These are phyloP conservation scores for Cordia subcordata DNA, from an alignment of 257 asterid genomes.

Conservation along the genomic window DNA sequence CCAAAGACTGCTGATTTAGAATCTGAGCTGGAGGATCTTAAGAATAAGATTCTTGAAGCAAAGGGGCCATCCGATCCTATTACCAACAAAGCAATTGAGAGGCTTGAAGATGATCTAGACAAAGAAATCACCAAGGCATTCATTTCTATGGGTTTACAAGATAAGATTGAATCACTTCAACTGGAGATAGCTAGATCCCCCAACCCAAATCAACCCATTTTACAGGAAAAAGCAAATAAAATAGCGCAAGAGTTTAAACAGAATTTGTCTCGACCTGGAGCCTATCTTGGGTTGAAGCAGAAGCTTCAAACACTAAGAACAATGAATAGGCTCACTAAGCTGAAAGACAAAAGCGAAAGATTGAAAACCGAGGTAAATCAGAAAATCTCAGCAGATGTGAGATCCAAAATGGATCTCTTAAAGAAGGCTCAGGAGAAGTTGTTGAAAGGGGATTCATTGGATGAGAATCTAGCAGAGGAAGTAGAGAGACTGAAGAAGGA, in stretches of 20 bases:
- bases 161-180: constrained; percentile 33
- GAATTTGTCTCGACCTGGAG: constrained; percentile 40
- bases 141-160: constrained; percentile 39
- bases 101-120: constrained; percentile 42
- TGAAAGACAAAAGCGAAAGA: constrained; percentile 39
- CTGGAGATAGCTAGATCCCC: constrained; percentile 39
- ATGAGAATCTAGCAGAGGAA: constrained; percentile 24
- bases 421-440: constrained; percentile 34
- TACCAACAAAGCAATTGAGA: constrained; percentile 25
- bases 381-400: constrained; percentile 33
- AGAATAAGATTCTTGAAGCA: constrained; percentile 31
- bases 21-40: constrained; percentile 43
- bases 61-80: constrained; percentile 36
- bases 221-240: constrained; percentile 40
- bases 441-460: constrained; percentile 20
- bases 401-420: constrained; percentile 25
- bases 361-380: constrained; percentile 38
- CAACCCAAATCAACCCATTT: constrained; percentile 26
- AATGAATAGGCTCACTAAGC: constrained; percentile 26
- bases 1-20: constrained; percentile 33
- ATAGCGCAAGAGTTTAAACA: constrained; percentile 36
- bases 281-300: constrained; percentile 35
- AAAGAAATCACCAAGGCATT: constrained; percentile 44
- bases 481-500: constrained; percentile 24
- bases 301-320: constrained; percentile 36